These are phyloP conservation scores for Zygosaccharomyces pseudorouxii DNA, from an alignment of 805 yeast genomes.

Conservation along the genomic window DNA sequence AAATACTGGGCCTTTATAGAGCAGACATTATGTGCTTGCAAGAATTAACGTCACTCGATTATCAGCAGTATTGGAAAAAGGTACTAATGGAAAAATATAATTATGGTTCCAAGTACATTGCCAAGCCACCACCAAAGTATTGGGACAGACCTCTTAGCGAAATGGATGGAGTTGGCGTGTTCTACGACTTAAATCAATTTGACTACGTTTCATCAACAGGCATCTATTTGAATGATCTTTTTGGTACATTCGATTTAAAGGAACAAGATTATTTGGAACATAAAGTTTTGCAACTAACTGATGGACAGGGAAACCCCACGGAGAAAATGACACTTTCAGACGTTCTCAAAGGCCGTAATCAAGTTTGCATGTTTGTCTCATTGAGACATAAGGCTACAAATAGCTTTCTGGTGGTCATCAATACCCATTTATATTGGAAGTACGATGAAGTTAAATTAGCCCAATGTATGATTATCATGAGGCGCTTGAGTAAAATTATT, in stretches of 20 bases:
- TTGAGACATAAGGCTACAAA: conserved; percentile 42
- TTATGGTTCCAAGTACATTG: conserved; percentile 45
- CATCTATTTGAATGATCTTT: conserved; percentile 33
- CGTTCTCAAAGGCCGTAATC: conserved; percentile 45
- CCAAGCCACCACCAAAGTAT: conserved; percentile 49
- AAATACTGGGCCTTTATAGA: conserved; percentile 32
- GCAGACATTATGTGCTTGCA: conserved; percentile 61
- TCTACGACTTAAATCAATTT: conserved; percentile 46
- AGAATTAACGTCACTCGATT: conserved; percentile 46
- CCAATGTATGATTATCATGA: conserved; percentile 47
- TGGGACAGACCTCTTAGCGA: conserved; percentile 45
- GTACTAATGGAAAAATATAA: conserved; percentile 30
- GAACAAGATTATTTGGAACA: conserved; percentile 27
- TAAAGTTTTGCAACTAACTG: conserved; percentile 25
- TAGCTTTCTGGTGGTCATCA: conserved; percentile 44
- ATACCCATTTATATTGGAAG: conserved; percentile 61
- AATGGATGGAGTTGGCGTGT: conserved; percentile 59
- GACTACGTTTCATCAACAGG: conserved; percentile 36
- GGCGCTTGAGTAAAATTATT: conserved; percentile 29
- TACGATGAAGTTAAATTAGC: conserved; percentile 50
- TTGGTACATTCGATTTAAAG: conserved; percentile 27
- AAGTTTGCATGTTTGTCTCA: conserved; percentile 51
- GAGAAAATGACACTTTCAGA: conserved; percentile 28
- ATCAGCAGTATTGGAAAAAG: conserved; percentile 39
- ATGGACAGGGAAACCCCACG: conserved; percentile 30